phyloP scores from a whole-genome alignment of 2,329 filamentous ascomycete genomes.

The Pyricularia sp. region DNA sequence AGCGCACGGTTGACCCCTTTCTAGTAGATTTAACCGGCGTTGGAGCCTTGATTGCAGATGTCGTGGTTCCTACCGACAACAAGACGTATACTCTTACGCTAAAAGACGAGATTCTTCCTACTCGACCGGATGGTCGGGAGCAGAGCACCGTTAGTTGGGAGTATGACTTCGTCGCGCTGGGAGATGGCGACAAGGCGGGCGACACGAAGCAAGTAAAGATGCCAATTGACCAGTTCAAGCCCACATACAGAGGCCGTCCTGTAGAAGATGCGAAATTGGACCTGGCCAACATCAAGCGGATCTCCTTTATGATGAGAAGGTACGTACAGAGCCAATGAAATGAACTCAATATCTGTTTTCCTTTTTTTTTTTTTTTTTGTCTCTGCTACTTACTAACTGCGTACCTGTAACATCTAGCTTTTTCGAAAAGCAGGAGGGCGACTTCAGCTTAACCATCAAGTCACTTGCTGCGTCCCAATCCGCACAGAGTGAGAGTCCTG shows the following conservation, averaged over 20 bases:
- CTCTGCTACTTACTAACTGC: neutral
- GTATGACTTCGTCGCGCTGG: conserved; percentile 45
- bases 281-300: conserved; percentile 44
- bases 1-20: conserved; percentile 40
- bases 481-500: neutral
- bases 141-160: conserved; percentile 63
- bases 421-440: conserved; percentile 60
- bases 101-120: conserved; percentile 53
- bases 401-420: conserved; percentile 38
- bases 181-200: conserved; percentile 12
- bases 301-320: conserved; percentile 76
- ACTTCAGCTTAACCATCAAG: conserved; percentile 43
- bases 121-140: conserved; percentile 51
- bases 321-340: conserved; percentile 32
- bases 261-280: conserved; percentile 48
- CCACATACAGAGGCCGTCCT: conserved; percentile 61
- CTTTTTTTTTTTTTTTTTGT: no score
- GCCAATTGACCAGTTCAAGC: conserved; percentile 50
- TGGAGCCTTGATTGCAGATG: conserved; percentile 32
- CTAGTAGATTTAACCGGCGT: conserved; percentile 10
- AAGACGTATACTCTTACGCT: conserved; percentile 63
- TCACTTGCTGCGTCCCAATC: neutral
- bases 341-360: no score
- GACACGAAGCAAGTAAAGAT: conserved; percentile 34
- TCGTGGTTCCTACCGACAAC: conserved; percentile 44